Evolutionary conservation across 2,329 filamentous ascomycete species (phyloP), one percentile per base, ranked within the genome.

Genomic region (Parasarocladium wereldwijsianum): DNA sequence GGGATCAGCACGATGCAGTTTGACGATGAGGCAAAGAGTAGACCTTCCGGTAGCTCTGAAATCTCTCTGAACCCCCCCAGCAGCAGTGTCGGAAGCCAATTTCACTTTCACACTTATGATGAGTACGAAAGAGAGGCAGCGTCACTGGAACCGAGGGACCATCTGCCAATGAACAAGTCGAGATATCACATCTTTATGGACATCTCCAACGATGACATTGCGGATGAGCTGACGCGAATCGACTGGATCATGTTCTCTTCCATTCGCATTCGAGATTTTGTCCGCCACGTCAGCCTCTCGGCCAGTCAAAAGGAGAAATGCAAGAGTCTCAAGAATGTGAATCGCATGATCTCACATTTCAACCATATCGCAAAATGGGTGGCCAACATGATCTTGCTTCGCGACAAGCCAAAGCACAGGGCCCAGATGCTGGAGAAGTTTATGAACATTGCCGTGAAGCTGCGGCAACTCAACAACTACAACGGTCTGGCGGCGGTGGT

Each of bases 191-290:
- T 79, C 30, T 81, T 96, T 40, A 93, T 96, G 76, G 80, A 82
- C 20, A 77, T 78, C 15, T 66, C 80, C 1, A 79, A 92, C 31
- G 82, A 93, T 36, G 72, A 84, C 28, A 77, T 96, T 40, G 87
- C 87, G 11, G 76, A 79, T 35, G 90, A 98, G 52, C 68, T 98
- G 44, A 96, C 90, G 4, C 70, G 87, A 36, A 93, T 98, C 32
- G 90, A 98, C 55, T 96, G 87, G 87, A 76, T 92, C 51, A 90
- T 96, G 79, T 96, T 94, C 52, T 92, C 82, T 31, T 86, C 85
- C 1, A 93, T 96, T 37, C 76, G 84, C 16, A 81, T 93, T 32
- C 81, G 90, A 34, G 90, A 98, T 53, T 73, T 96, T 28, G 79
- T 96, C 24, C 79, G 90, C 4, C 82, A 94, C 47, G 86, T 94